Percentiles rank a stretch among this genome's conserved stretches.
These are phyloP conservation scores for Xylaria bambusicola DNA, from an alignment of 495 filamentous ascomycete genomes.

Conservation along the genomic window DNA sequence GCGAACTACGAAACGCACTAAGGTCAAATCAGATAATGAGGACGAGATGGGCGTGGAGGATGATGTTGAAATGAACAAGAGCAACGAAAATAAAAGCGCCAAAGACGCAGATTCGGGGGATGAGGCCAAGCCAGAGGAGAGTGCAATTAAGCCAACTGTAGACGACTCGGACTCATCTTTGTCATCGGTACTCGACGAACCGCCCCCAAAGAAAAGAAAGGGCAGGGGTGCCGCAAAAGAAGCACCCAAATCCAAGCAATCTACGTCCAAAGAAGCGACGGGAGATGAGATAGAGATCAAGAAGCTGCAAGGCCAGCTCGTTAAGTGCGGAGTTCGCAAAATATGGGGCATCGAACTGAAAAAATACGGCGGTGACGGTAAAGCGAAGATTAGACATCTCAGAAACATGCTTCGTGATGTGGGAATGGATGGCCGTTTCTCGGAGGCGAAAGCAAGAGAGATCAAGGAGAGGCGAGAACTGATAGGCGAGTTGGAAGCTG, in stretches of 20 bases:
- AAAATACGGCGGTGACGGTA: conserved; percentile 63
- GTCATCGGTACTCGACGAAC: conserved; percentile 74
- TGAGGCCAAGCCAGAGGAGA: conserved; percentile 23
- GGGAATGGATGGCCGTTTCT: conserved; percentile 88
- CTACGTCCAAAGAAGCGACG: conserved; percentile 50
- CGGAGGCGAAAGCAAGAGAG: conserved; percentile 74
- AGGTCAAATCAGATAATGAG: conserved; percentile 39
- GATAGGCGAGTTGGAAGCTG: conserved; percentile 75
- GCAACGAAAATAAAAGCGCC: conserved; percentile 5
- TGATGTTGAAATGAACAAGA: conserved; percentile 30
- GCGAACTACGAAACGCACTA: conserved; percentile 24
- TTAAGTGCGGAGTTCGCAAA: conserved; percentile 93
- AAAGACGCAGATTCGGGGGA: conserved; percentile 26
- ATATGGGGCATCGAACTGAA: conserved; percentile 86
- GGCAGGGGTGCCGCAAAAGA: conserved; percentile 40
- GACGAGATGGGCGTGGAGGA: conserved; percentile 34
- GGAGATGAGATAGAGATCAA: conserved; percentile 83
- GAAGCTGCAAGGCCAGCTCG: conserved; percentile 80
- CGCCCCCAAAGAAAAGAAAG: conserved; percentile 52
- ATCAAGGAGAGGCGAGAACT: conserved; percentile 87
- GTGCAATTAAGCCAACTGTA: conserved; percentile 27
- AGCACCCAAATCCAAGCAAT: conserved; percentile 29
- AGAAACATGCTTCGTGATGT: conserved; percentile 72
- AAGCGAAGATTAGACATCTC: conserved; percentile 82
- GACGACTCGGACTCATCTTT: conserved; percentile 76